Percentiles rank a stretch among this genome's conserved stretches.
Evolutionary conservation across 805 yeast species (phyloP).

Genomic region (Saccharomyces jurei): DNA sequence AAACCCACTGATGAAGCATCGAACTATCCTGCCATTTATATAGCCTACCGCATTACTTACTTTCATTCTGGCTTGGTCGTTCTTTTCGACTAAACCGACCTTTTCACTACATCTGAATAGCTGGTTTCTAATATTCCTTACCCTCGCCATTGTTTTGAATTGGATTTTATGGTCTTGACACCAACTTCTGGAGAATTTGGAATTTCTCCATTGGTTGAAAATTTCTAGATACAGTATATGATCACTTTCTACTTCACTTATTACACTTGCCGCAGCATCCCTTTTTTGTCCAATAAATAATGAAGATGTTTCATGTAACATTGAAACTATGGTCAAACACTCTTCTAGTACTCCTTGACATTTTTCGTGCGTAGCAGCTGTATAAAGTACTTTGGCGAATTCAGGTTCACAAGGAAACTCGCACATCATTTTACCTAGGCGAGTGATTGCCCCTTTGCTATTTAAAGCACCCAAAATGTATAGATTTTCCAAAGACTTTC

Average conservation of each 20-base stretch:
- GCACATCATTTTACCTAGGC: slow-evolving; percentile 76
- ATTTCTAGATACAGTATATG: slow-evolving; percentile 69
- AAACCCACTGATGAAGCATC: slow-evolving; percentile 28
- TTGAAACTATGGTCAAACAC: slow-evolving; percentile 65
- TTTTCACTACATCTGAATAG: slow-evolving; percentile 48
- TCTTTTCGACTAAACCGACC: slow-evolving; percentile 19
- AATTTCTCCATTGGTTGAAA: slow-evolving; percentile 67
- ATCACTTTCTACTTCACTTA: slow-evolving; percentile 56
- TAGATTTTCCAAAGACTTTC: slow-evolving; percentile 70
- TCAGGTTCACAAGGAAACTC: slow-evolving; percentile 90
- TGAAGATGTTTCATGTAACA: slow-evolving; percentile 72
- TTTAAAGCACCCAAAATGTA: slow-evolving; percentile 84
- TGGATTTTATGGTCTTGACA: slow-evolving; percentile 79
- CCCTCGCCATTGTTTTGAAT: slow-evolving; percentile 60
- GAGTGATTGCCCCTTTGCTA: slow-evolving; percentile 68
- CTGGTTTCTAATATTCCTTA: slow-evolving; percentile 64
- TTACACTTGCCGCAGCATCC: slow-evolving; percentile 27
- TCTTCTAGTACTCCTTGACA: slow-evolving; percentile 54
- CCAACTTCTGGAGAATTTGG: slow-evolving; percentile 68
- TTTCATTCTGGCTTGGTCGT: slow-evolving; percentile 9
- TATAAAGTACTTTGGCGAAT: slow-evolving; percentile 65
- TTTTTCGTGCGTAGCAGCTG: slow-evolving; percentile 42
- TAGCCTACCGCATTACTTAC: neutral
- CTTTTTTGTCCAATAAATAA: slow-evolving; percentile 20
- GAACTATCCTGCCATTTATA: slow-evolving; percentile 2